Base-by-base conservation (phyloP, 2,329 filamentous ascomycete genomes). In the Fusarium sp. region DNA sequence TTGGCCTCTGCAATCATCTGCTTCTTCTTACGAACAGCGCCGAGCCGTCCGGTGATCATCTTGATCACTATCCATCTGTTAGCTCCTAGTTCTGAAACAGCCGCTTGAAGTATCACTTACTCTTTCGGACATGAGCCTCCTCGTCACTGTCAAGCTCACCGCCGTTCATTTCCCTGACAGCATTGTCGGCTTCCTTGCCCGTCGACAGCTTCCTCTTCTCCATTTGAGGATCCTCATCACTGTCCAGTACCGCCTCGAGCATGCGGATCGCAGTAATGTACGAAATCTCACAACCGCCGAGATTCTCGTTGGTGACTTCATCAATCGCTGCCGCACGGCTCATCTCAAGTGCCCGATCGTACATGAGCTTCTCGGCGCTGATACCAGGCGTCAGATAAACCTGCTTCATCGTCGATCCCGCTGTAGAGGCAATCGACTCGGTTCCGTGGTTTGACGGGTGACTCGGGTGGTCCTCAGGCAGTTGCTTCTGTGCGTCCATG, bases 321-420 rank as follows among this genome's bases (percentile, higher is more conserved):
- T 97, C 97, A 79, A 98, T 96, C 9, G 96, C 96, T 9, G 96
- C 96, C 5, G 94, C 91, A 62, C 95, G 91, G 81, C 95, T 98
- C 96, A 99, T 98, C 82, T 99, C 96, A 24, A 98, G 86, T 0
- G 96, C 96, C 56, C 96, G 93, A 77, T 99, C 96, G 80, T 98
- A 99, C 95, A 99, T 98, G 54, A 99, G 87, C 83, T 95, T 98
- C 85, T 98, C 96, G 0, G 96, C 96, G 24, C 95, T 98, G 65
- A 98, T 92, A 1, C 96, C 96, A 3, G 94, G 91, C 16, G 94
- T 97, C 29, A 99, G 88, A 57, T 93, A 90, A 29, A 98, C 94
- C 62, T 94, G 93, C 70, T 96, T 94, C 3, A 90, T 89, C 18
- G 92, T 92, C 5, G 90, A 89, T n/a, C 88, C 89, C 16, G 88